Evolutionary conservation across 148 eudicot genomes (phyloP).

Genomic region (Simmondsia chinensis): DNA sequence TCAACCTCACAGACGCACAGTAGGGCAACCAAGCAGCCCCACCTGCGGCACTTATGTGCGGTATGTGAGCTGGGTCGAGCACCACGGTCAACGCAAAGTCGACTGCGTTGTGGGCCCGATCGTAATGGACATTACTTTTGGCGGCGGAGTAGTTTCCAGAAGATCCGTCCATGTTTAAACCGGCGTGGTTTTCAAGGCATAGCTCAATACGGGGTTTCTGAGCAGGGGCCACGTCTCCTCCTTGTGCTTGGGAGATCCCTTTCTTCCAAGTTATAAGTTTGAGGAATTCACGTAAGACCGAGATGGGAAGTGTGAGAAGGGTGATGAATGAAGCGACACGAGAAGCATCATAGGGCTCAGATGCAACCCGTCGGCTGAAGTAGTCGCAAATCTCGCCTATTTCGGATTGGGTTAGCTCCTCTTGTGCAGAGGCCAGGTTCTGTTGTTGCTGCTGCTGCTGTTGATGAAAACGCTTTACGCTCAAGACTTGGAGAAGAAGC

Average conservation of each 20-base stretch:
- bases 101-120: conserved; percentile 63
- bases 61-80: conserved; percentile 84
- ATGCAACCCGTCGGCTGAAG: conserved; percentile 93
- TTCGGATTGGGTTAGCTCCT: conserved; percentile 82
- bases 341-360: conserved; percentile 97
- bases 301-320: conserved; percentile 86
- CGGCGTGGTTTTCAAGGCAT: conserved; percentile 90
- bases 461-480: conserved; percentile 83
- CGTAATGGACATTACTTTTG: conserved; percentile 87
- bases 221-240: conserved; percentile 71
- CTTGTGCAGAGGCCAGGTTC: conserved; percentile 48
- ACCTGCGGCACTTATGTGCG: conserved; percentile 81
- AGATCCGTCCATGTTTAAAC: conserved; percentile 54
- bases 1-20: conserved; percentile 81
- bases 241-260: conserved; percentile 75
- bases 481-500: conserved; percentile 91
- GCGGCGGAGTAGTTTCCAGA: conserved; percentile 58
- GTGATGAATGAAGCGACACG: conserved; percentile 98
- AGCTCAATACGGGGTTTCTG: conserved; percentile 92
- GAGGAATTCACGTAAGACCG: conserved; percentile 79
- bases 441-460: conserved; percentile 81
- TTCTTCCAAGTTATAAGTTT: conserved; percentile 95
- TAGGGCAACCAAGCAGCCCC: conserved; percentile 99
- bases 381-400: conserved; percentile 91
- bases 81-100: conserved; percentile 91